Base-by-base conservation (phyloP, 2,329 filamentous ascomycete genomes). In the Eurotiales sp. region DNA sequence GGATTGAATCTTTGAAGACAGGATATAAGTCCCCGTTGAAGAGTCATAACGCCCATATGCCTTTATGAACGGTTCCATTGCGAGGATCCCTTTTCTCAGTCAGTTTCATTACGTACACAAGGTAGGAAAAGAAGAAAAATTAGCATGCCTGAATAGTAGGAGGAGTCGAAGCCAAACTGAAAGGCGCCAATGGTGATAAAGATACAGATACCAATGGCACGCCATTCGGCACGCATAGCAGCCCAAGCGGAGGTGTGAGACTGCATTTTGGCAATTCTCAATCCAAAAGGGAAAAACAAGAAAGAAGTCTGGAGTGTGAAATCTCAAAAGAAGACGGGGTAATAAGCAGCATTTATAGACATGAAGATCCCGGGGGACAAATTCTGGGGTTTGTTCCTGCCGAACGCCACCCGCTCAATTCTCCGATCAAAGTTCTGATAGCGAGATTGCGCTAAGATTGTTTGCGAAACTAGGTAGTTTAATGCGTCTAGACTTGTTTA, bases 291-390 rank as follows among this genome's bases (percentile, higher is more conserved):
- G 17, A 43, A 10, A 17, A 19, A 17, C n/a, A 14, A n/a, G 17
- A 19, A 17, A 17, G 2, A 15, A 29, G 11, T 25, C 3, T 11
- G 21, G 39, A 15, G 14, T n/a, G 21, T n/a, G 23, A 23, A 42
- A 14, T 4, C 8, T 14, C 32, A 34, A 14, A 34, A 14, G 40
- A 43, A 43, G 40, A 43, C 22, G 40, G 40, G 40, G 23, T 43
- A 43, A 43, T n/a, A 43, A 43, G 40, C 23, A 25, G 17, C 22
- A 29, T 43, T 43, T 43, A 43, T 29, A 43, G 40, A 43, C 23
- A 25, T 43, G 40, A 12, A n/a, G 40, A 43, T 27, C 25, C 25
- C 25, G 25, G 25, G 25, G 25, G 10, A 5, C 25, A 22, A 29
- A 43, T 27, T 43, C 40, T 17, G 40, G 40, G 40, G 40, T 43